Conservation (phyloP, 768 basidiomycete species). For the Hysterangium stoloniferum region DNA sequence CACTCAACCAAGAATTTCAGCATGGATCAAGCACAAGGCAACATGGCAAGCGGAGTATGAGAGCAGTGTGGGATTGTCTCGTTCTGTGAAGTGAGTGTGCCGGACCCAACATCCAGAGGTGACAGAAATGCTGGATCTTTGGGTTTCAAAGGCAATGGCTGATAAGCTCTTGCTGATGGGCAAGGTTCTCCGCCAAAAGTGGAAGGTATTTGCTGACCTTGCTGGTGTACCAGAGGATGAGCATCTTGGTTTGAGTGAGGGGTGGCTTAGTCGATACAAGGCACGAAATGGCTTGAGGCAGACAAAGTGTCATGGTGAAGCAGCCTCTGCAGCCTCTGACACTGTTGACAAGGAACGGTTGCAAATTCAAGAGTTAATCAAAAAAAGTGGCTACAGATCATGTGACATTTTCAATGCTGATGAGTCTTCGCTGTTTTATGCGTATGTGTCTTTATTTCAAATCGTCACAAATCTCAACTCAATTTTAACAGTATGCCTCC, state of each 20-base stretch:
- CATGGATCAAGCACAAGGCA: conserved; percentile 27
- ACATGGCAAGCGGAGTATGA: conserved; percentile 16
- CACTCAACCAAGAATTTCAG: conserved; percentile 27
- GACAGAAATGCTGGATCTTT: conserved; percentile 28
- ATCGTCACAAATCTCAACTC: background rate
- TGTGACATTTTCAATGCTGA: background rate
- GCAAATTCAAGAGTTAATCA: background rate
- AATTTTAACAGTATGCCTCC: background rate
- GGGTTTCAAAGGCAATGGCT: no score
- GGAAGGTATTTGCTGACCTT: conserved; percentile 29
- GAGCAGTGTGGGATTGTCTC: background rate
- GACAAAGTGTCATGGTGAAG: background rate
- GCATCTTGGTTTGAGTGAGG: no score
- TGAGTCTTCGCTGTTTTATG: background rate
- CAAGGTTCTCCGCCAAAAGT: no score
- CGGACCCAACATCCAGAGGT: no score
- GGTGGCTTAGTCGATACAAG: no score
- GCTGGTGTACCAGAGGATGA: no score
- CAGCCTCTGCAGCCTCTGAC: no score
- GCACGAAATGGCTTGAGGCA: no score
- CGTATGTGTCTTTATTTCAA: background rate
- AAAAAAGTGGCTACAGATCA: background rate
- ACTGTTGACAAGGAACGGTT: background rate
- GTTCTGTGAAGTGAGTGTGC: conserved; percentile 15
- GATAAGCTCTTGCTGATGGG: conserved; percentile 28